Evolutionary conservation across 2,329 filamentous ascomycete species (phyloP), one percentile per base, ranked within the genome.

Genomic region (Aureobasidium lini): DNA sequence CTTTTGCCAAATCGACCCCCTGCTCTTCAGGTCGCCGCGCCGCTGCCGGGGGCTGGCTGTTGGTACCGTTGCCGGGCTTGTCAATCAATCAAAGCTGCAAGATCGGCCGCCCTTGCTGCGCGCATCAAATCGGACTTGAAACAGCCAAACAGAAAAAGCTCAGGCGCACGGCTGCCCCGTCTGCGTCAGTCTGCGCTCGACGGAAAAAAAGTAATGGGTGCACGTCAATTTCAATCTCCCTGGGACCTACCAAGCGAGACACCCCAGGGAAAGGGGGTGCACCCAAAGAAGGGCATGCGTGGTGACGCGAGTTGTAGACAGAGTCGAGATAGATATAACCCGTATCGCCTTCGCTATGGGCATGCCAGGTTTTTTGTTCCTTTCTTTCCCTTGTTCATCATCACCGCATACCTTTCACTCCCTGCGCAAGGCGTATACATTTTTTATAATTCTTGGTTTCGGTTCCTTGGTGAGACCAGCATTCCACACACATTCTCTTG

Each of bases 111-210:
- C 54, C 54, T 57, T 57, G 54, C 54, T 57, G 42, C 43, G 43
- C 54, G 43, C 54, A 48, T 57, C 54, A 48, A 47, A 48, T 48
- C 43, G 54, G 54, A 48, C 32, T 40, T 59, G 57, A 59, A 59
- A 59, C 57, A 53, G 47, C 57, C 57, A 59, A 59, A 59, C 57
- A 53, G 57, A 59, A 47, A 52, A 59, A 50, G 57, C 46, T 46
- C 40, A 53, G 39, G 48, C 57, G 47, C 57, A 59, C 57, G 57
- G 57, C 46, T 59, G 37, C 46, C 18, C 54, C 57, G 47, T 59
- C 57, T 59, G 57, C 57, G 57, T 59, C 57, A 59, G 47, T 50
- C 47, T 37, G 57, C 57, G 47, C 57, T 53, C 48, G 57, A 59
- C 36, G 44, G 28, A 59, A 47, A 59, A 59, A 50, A 59, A 59